These are phyloP conservation scores for Neofusicoccum umdonicola DNA, from an alignment of 2,329 filamentous ascomycete species.

Conservation along the genomic window DNA sequence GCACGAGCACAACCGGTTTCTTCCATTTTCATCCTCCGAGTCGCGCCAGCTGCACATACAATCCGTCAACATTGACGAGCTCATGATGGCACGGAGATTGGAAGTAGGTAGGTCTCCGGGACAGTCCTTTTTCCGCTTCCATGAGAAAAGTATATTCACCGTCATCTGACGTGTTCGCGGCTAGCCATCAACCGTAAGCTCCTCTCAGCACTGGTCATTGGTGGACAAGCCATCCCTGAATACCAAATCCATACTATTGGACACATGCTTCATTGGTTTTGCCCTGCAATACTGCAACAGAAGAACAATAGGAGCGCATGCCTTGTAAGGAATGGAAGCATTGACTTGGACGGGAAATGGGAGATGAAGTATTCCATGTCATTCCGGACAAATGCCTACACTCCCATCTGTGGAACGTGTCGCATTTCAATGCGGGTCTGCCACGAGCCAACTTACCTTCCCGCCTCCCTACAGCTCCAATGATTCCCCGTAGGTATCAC, in stretches of 20 bases:
- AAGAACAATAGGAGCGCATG: too few relatives aligned
- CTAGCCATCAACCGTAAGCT: background rate
- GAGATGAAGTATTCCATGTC: too few relatives aligned
- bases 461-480: constrained; percentile 15
- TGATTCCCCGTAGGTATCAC: constrained; percentile 14
- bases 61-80: background rate
- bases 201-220: background rate
- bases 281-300: too few relatives aligned
- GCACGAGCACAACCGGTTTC: background rate
- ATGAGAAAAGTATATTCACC: background rate
- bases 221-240: background rate
- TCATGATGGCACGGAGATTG: background rate
- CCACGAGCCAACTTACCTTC: background rate
- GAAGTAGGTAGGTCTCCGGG: background rate
- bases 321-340: too few relatives aligned
- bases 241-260: background rate
- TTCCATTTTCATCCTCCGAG: background rate
- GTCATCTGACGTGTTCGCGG: background rate
- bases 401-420: too few relatives aligned
- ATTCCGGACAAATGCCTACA: too few relatives aligned
- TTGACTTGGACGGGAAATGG: too few relatives aligned
- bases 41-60: background rate
- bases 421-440: too few relatives aligned
- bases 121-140: background rate
- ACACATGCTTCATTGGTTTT: background rate